Evolutionary conservation across 2,329 filamentous ascomycete genomes (phyloP).

Genomic region (Colletotrichum simmondsii): DNA sequence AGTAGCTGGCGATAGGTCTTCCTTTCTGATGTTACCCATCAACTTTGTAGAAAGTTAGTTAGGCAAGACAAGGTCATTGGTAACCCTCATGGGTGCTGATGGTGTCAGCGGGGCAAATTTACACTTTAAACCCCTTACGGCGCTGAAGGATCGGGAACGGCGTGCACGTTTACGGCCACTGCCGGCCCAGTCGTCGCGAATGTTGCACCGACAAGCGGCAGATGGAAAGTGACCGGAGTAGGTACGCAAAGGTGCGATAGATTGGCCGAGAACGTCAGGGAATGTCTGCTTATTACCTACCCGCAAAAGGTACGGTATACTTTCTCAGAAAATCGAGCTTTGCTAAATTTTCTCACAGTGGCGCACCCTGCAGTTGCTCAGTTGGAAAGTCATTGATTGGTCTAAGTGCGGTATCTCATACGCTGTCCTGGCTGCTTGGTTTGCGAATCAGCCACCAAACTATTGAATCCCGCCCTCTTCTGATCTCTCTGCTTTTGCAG

Average conservation of each 20-base stretch:
- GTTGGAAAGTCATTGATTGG: slow-evolving; percentile 6
- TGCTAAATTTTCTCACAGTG: neutral
- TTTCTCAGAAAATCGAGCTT: neutral
- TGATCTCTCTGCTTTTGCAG: neutral
- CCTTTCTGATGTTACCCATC: neutral
- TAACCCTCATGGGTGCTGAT: neutral
- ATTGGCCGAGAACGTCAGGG: neutral
- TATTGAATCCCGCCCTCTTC: neutral
- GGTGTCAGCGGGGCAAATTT: neutral
- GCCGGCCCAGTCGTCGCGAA: slow-evolving; percentile 6
- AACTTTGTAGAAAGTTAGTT: no score
- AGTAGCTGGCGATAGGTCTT: neutral
- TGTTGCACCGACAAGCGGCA: neutral
- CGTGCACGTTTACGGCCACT: slow-evolving; percentile 10
- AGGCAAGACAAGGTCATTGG: neutral
- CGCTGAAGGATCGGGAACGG: neutral
- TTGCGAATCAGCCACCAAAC: slow-evolving; percentile 11
- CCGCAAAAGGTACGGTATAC: neutral
- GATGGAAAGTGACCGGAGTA: neutral
- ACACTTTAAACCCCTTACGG: neutral
- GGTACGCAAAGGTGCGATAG: neutral
- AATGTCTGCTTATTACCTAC: neutral
- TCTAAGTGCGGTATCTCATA: slow-evolving; percentile 14
- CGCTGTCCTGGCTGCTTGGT: neutral
- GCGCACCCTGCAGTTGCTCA: neutral